phyloP scores from a whole-genome alignment of 1,284 basidiomycete species.

The Sparassis latifolia region DNA sequence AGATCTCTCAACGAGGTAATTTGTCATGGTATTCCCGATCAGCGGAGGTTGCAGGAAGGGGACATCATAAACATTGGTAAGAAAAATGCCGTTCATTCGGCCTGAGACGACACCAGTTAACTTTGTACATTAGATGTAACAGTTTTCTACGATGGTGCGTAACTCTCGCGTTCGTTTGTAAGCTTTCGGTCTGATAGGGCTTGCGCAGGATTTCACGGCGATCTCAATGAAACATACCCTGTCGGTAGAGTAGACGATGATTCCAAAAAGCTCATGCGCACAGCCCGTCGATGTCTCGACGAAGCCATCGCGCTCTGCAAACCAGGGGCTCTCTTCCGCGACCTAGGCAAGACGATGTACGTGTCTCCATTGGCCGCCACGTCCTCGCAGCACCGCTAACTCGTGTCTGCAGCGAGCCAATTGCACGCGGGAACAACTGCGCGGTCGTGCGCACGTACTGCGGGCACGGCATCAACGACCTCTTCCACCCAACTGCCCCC shows the following conservation, averaged over 20 bases:
- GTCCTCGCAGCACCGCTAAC: background rate
- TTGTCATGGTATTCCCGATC: slow-evolving; percentile 95
- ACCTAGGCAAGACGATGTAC: slow-evolving; percentile 77
- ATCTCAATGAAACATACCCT: slow-evolving; percentile 87
- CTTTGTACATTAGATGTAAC: slow-evolving; percentile 41
- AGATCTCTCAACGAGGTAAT: slow-evolving; percentile 92
- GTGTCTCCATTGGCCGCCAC: slow-evolving; percentile 21
- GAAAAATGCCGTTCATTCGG: slow-evolving; percentile 13
- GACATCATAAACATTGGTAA: slow-evolving; percentile 91
- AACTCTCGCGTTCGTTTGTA: background rate
- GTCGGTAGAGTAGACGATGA: slow-evolving; percentile 85
- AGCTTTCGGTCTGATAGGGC: background rate
- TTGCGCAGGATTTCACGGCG: slow-evolving; percentile 76
- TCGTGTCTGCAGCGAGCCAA: slow-evolving; percentile 55
- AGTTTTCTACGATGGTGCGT: slow-evolving; percentile 62
- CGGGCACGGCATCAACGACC: slow-evolving; percentile 85
- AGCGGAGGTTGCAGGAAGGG: slow-evolving; percentile 79
- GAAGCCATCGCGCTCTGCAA: slow-evolving; percentile 88
- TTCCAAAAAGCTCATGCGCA: slow-evolving; percentile 74
- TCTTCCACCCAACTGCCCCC: slow-evolving; percentile 66
- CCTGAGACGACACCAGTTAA: too few species aligned
- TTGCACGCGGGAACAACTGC: slow-evolving; percentile 76
- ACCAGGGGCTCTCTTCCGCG: slow-evolving; percentile 82
- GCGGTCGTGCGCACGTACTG: slow-evolving; percentile 85
- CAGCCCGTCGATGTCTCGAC: slow-evolving; percentile 77